These are phyloP conservation scores for Chlorella sorokiniana DNA, from an alignment of 139 green algal species.

Conservation along the genomic window DNA sequence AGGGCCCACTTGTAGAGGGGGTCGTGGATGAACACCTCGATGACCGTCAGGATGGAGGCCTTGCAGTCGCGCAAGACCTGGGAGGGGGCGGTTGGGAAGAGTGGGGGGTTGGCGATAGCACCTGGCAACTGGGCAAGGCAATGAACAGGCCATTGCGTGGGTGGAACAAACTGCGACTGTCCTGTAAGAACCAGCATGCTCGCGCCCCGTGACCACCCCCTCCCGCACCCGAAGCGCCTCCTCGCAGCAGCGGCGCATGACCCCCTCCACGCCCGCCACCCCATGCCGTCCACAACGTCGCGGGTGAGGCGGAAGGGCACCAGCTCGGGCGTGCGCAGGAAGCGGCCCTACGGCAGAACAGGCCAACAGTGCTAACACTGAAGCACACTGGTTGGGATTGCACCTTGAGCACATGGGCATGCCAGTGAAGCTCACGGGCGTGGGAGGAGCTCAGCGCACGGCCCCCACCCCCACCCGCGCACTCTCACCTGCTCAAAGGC, in stretches of 20 bases:
- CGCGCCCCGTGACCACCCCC: not conserved
- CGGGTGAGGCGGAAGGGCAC: constrained; percentile 95
- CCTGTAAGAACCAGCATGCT: too few relatives aligned
- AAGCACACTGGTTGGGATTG: too few relatives aligned
- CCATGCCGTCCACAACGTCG: constrained; percentile 96
- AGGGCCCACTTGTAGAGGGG: constrained; percentile 89
- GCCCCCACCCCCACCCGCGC: not conserved
- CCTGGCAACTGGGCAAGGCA: too few relatives aligned
- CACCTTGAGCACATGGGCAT: too few relatives aligned
- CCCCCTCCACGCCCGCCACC: constrained; percentile 86
- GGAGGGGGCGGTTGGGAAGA: not conserved
- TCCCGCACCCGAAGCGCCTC: constrained; percentile 75
- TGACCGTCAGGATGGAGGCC: constrained; percentile 73
- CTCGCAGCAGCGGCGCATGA: constrained; percentile 92
- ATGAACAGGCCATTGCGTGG: too few relatives aligned
- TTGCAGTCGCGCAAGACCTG: constrained; percentile 67
- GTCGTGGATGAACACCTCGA: constrained; percentile 91
- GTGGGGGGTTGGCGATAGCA: not conserved
- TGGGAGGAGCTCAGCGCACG: too few relatives aligned
- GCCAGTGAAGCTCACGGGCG: not conserved
- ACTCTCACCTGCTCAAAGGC: constrained; percentile 89
- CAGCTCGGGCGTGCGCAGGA: constrained; percentile 89
- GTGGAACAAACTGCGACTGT: too few relatives aligned
- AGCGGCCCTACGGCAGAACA: constrained; percentile 51
- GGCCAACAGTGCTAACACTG: too few relatives aligned